Evolutionary conservation across 202 grass and related monocot genomes (phyloP).

Genomic region (Cymbopogon flexuosus): DNA sequence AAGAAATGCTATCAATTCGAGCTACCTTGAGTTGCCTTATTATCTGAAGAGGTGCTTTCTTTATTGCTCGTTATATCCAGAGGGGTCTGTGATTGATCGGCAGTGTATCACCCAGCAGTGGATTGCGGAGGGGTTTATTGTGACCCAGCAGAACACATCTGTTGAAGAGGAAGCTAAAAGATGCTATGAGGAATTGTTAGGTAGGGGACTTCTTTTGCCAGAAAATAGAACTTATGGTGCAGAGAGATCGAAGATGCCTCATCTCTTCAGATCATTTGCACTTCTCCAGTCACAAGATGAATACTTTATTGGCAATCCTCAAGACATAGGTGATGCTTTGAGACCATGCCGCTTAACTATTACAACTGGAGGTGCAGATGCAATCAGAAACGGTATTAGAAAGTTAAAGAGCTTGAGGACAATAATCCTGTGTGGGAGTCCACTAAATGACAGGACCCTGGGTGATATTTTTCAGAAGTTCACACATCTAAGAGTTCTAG

Average conservation of each 20-base stretch:
- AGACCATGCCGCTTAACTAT: constrained; percentile 48
- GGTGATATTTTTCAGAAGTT: constrained; percentile 44
- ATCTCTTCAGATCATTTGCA: constrained; percentile 56
- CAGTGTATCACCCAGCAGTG: constrained; percentile 50
- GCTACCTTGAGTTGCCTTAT: constrained; percentile 56
- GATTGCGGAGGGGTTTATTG: constrained; percentile 62
- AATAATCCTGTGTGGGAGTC: constrained; percentile 44
- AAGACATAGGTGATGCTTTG: constrained; percentile 39
- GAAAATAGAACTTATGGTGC: constrained; percentile 30
- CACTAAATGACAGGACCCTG: constrained; percentile 34
- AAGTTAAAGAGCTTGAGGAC: constrained; percentile 55
- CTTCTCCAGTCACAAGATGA: constrained; percentile 49
- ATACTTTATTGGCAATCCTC: constrained; percentile 40
- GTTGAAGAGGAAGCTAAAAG: constrained; percentile 49
- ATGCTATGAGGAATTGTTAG: constrained; percentile 52
- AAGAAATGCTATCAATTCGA: constrained; percentile 37
- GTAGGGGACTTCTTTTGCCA: constrained; percentile 40
- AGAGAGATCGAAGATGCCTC: constrained; percentile 53
- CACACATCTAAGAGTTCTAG: constrained; percentile 52
- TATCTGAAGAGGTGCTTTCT: constrained; percentile 62
- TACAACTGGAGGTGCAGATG: constrained; percentile 24
- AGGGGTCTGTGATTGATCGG: constrained; percentile 34
- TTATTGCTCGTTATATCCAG: constrained; percentile 63
- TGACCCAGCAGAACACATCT: constrained; percentile 10
- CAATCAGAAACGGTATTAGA: constrained; percentile 34